A percentile compares a stretch with the other conserved stretches of the same genome.
phyloP scores from a whole-genome alignment of 176 grass and related monocot species.

The Pharus latifolius region DNA sequence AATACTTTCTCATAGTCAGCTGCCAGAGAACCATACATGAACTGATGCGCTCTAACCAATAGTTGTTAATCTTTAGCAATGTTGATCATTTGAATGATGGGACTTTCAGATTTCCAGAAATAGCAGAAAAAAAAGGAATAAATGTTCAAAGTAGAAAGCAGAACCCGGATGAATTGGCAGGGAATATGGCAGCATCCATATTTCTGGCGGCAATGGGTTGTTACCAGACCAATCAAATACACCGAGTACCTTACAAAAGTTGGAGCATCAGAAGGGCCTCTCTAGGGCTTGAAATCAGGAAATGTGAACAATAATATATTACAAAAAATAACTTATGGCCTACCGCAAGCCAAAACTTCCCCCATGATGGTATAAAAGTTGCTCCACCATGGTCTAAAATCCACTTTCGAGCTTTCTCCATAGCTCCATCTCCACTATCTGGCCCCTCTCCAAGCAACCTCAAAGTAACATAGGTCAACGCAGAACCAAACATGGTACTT shows the following conservation, averaged over 20 bases:
- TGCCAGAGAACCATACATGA: neutral
- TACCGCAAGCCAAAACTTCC: constrained; percentile 91
- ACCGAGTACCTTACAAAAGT: constrained; percentile 71
- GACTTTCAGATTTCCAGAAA: neutral
- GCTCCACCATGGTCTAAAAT: constrained; percentile 85
- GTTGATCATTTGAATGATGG: neutral
- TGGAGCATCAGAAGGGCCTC: constrained; percentile 12
- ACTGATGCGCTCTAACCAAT: neutral
- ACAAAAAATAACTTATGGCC: neutral
- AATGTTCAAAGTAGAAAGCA: neutral
- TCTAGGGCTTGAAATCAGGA: neutral
- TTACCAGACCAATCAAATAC: constrained; percentile 98
- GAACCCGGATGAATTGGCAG: constrained; percentile 88
- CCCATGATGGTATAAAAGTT: constrained; percentile 87
- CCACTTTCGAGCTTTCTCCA: constrained; percentile 80
- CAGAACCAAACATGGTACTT: constrained; percentile 96
- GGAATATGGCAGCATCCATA: constrained; percentile 80
- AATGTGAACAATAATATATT: constrained; percentile 5
- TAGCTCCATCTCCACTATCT: constrained; percentile 59
- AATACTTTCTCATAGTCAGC: neutral
- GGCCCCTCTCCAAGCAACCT: constrained; percentile 79
- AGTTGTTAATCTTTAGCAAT: neutral
- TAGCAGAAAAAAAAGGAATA: neutral
- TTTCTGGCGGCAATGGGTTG: constrained; percentile 86
- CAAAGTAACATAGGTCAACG: constrained; percentile 68